phyloP scores from a whole-genome alignment of 495 filamentous ascomycete genomes.

The Annulohypoxylon nitens region DNA sequence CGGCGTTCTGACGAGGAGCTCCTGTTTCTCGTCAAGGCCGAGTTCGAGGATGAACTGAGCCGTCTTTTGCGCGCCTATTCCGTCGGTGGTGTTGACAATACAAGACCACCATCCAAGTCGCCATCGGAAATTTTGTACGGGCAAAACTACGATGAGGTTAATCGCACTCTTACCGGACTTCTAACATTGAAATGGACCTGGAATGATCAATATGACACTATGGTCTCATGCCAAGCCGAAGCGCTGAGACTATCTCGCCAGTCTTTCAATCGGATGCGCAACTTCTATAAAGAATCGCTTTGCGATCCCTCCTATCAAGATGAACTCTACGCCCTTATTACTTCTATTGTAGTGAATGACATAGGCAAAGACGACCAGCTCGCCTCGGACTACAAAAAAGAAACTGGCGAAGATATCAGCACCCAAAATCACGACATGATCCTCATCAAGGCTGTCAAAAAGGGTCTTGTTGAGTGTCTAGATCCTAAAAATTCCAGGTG shows the following conservation, averaged over 20 bases:
- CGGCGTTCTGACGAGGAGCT: constrained; percentile 32
- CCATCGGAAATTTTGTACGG: constrained; percentile 50
- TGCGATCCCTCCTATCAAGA: constrained; percentile 9
- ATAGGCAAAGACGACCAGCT: constrained; percentile 55
- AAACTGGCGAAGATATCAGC: constrained; percentile 47
- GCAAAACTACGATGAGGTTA: constrained; percentile 52
- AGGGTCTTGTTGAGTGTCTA: constrained; percentile 48
- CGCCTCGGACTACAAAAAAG: constrained; percentile 46
- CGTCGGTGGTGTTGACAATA: constrained; percentile 23
- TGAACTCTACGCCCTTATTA: constrained; percentile 53
- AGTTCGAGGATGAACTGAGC: constrained; percentile 36
- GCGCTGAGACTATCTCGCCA: constrained; percentile 34
- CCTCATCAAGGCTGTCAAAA: constrained; percentile 51
- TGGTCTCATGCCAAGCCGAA: constrained; percentile 46
- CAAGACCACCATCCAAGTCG: constrained; percentile 28
- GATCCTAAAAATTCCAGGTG: constrained; percentile 4
- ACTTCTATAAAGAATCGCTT: constrained; percentile 27
- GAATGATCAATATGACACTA: constrained; percentile 47
- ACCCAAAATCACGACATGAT: constrained; percentile 54
- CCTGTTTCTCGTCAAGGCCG: constrained; percentile 25
- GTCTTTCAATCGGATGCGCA: constrained; percentile 42
- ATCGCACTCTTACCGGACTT: constrained; percentile 54
- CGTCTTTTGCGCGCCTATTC: constrained; percentile 44
- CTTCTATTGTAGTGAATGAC: constrained; percentile 57
- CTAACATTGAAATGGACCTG: constrained; percentile 55